phyloP scores from a whole-genome alignment of 345 rosid species.

The Draba incana region DNA sequence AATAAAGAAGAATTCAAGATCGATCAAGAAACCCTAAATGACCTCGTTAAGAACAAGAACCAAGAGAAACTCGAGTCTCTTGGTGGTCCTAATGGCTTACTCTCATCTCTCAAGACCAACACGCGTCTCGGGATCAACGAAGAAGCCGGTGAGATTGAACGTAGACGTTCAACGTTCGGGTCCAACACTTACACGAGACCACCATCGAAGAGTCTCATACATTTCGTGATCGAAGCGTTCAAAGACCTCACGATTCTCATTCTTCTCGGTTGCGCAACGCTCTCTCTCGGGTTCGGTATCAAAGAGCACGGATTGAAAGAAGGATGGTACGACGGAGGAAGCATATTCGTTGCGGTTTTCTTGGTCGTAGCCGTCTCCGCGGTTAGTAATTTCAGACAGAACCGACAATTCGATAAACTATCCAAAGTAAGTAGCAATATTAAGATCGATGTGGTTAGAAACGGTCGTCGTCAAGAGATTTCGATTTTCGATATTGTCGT shows the following conservation, averaged over 20 bases:
- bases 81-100: slow-evolving; percentile 51
- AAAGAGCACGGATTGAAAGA: slow-evolving; percentile 59
- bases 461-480: slow-evolving; percentile 48
- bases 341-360: slow-evolving; percentile 61
- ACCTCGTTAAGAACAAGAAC: slow-evolving; percentile 52
- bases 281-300: slow-evolving; percentile 67
- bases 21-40: slow-evolving; percentile 40
- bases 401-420: slow-evolving; percentile 55
- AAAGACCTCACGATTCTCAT: slow-evolving; percentile 63
- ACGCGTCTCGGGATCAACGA: slow-evolving; percentile 49
- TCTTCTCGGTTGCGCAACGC: slow-evolving; percentile 59
- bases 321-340: slow-evolving; percentile 81
- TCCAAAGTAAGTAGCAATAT: slow-evolving; percentile 59
- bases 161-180: slow-evolving; percentile 56
- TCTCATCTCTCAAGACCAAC: slow-evolving; percentile 48
- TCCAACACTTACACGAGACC: slow-evolving; percentile 69
- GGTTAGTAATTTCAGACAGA: slow-evolving; percentile 54
- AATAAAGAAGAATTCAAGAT: slow-evolving; percentile 35
- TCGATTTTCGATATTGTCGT: slow-evolving; percentile 67
- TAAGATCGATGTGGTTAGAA: slow-evolving; percentile 55
- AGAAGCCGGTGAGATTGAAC: slow-evolving; percentile 42
- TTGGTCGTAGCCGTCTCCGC: slow-evolving; percentile 60
- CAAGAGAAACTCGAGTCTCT: slow-evolving; percentile 34
- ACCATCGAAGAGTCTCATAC: slow-evolving; percentile 52
- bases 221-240: slow-evolving; percentile 57